These are phyloP conservation scores for Gossypium sturtianum DNA, from an alignment of 345 rosid species.

Conservation along the genomic window DNA sequence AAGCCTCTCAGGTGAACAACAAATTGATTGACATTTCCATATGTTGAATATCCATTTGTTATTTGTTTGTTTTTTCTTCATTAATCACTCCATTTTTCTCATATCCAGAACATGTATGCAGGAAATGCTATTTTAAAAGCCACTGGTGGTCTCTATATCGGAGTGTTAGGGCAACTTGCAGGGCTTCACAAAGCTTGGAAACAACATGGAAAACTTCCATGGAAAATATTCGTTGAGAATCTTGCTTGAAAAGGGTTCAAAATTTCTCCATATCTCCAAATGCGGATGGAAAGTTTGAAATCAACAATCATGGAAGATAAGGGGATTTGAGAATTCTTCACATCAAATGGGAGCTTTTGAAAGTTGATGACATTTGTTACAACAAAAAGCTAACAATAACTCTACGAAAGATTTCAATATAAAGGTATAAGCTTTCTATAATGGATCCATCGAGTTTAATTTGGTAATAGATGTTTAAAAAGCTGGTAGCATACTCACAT, in stretches of 20 bases:
- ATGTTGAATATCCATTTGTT: background rate
- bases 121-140: constrained; percentile 32
- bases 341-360: constrained; percentile 33
- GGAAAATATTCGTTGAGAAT: constrained; percentile 41
- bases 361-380: constrained; percentile 28
- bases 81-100: constrained; percentile 3
- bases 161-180: constrained; percentile 50
- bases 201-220: constrained; percentile 44
- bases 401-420: constrained; percentile 22
- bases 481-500: constrained; percentile 50
- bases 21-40: background rate
- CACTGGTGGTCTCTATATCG: constrained; percentile 46
- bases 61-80: background rate
- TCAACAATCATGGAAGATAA: constrained; percentile 36
- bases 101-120: constrained; percentile 43
- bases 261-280: constrained; percentile 44
- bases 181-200: constrained; percentile 56
- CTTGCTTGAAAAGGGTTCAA: constrained; percentile 44
- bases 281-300: constrained; percentile 35
- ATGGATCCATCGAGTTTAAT: constrained; percentile 40
- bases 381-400: constrained; percentile 42
- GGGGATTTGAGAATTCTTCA: constrained; percentile 37
- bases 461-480: constrained; percentile 34
- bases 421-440: constrained; percentile 37
- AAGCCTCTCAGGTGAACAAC: constrained; percentile 37